Base-by-base conservation (phyloP, 2,329 filamentous ascomycete genomes). In the Epichloe brachyelytri region DNA sequence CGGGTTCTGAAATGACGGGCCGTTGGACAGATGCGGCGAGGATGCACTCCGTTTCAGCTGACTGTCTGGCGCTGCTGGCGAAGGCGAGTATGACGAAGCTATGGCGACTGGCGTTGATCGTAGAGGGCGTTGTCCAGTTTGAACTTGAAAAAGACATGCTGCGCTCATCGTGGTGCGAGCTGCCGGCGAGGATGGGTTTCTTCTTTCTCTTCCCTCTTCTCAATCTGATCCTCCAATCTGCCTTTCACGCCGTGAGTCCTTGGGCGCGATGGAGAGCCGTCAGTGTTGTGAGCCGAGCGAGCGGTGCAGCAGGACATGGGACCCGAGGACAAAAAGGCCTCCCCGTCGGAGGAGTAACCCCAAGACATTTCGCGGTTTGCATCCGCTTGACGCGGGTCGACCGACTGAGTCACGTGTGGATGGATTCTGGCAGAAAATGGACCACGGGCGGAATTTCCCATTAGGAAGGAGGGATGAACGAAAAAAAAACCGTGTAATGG, bases 111-210 rank as follows among this genome's bases (percentile, higher is more conserved):
- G 44, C 30, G 47, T n/a, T 15, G 17, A 17, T 22, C 33, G 50
- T 6, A n/a, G 44, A 36, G 44, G 11, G 45, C 26, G 38, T 48
- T 47, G 45, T 51, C 50, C 44, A 51, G 39, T 33, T 51, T 51
- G 50, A 51, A 51, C 38, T 48, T 51, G 45, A 48, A 38, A 51
- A 51, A 19, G 50, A 51, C 50, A 51, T 51, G 47, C n/a, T 48
- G 38, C 39, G 50, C 45, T 51, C 50, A 51, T 51, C 17, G 37
- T 51, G 50, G 37, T 43, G 49, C 26, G 22, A 19, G 48, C 22
- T 33, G 15, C 15, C 12, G 37, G 12, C n/a, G 11, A 5, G 37
- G 22, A 34, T 14, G 2, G 44, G 36, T 22, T 10, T 22, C 19
- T 8, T 20, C 5, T 3, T 17, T 15, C 22, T 15, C 10, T 20